Evolutionary conservation across 108 stramenopile genomes (phyloP).

Genomic region (Stephanodiscus minutulus): DNA sequence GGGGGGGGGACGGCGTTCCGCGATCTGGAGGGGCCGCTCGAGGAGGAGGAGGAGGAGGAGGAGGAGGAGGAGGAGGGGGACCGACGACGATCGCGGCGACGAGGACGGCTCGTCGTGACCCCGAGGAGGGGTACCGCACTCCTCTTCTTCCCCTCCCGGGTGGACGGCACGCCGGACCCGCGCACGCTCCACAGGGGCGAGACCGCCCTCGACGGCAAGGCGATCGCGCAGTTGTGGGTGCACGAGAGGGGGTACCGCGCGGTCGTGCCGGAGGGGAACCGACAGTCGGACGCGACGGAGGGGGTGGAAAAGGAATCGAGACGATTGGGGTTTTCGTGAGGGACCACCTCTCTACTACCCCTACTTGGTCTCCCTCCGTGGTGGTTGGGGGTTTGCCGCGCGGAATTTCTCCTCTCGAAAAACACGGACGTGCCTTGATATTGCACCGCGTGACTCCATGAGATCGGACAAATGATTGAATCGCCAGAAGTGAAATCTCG

Average conservation of each 20-base stretch:
- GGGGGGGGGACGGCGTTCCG: constrained; percentile 80
- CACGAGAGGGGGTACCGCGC: constrained; percentile 63
- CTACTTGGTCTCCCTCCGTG: no score
- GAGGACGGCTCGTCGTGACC: constrained; percentile 50
- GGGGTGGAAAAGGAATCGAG: constrained; percentile 30
- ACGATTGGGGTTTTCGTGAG: constrained; percentile 22
- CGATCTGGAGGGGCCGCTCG: constrained; percentile 40
- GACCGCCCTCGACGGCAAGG: constrained; percentile 58
- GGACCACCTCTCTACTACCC: no score
- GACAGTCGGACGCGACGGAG: constrained; percentile 51
- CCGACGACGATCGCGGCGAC: constrained; percentile 6
- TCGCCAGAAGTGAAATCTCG: no score
- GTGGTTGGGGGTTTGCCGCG: no score
- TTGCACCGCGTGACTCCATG: no score
- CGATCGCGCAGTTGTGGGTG: constrained; percentile 82
- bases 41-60: neutral
- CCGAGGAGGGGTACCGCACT: constrained; percentile 64
- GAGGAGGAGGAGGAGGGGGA: neutral
- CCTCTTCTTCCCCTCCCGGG: constrained; percentile 71
- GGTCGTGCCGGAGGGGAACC: constrained; percentile 62
- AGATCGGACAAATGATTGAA: no score
- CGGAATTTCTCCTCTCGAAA: no score
- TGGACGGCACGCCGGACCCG: constrained; percentile 63
- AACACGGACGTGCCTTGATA: no score
- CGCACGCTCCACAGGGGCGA: constrained; percentile 78